phyloP scores from a whole-genome alignment of 345 rosid species.

The Salix udensis region DNA sequence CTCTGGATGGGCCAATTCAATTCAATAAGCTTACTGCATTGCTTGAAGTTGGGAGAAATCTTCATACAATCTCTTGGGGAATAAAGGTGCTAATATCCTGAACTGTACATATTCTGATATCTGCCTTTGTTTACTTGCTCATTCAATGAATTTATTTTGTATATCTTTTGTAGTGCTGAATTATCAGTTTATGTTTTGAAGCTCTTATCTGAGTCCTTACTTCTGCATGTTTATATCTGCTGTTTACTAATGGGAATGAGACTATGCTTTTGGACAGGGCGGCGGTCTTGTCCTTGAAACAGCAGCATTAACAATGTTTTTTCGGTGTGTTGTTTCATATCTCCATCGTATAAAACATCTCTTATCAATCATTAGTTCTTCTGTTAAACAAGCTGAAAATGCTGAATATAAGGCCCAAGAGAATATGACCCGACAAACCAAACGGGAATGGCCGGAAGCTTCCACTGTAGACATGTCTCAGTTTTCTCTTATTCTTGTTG shows the following conservation, averaged over 20 bases:
- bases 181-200: not conserved
- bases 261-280: slow-evolving; percentile 61
- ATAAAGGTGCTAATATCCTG: slow-evolving; percentile 51
- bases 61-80: slow-evolving; percentile 46
- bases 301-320: slow-evolving; percentile 45
- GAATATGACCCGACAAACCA: slow-evolving; percentile 30
- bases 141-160: not conserved
- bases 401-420: slow-evolving; percentile 33
- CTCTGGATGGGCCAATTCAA: slow-evolving; percentile 44
- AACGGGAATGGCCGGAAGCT: slow-evolving; percentile 39
- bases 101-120: slow-evolving; percentile 8
- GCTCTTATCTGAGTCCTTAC: slow-evolving; percentile 1
- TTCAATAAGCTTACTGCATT: slow-evolving; percentile 51
- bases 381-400: slow-evolving; percentile 27
- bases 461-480: slow-evolving; percentile 45
- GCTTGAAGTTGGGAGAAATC: slow-evolving; percentile 52
- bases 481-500: slow-evolving; percentile 55
- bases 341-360: slow-evolving; percentile 29
- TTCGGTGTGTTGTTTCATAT: slow-evolving; percentile 42
- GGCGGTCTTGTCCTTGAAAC: slow-evolving; percentile 64
- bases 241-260: slow-evolving; percentile 24
- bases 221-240: slow-evolving; percentile 1
- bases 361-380: slow-evolving; percentile 32
- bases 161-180: not conserved
- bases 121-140: slow-evolving; percentile 9